Conservation (phyloP, 352 stramenopile genomes). For the Pythium angustatum region DNA sequence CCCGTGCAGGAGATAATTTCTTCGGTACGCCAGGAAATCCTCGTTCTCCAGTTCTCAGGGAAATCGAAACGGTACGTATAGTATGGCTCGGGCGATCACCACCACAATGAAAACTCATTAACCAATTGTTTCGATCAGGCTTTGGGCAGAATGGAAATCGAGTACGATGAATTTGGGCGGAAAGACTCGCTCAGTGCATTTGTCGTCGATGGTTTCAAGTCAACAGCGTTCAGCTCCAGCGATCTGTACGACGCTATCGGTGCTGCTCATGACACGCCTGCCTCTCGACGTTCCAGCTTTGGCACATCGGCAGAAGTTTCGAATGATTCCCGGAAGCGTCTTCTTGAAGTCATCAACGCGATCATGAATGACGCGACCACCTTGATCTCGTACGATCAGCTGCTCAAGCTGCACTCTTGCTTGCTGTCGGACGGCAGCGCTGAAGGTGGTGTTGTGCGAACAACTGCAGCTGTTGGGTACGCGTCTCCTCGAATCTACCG, state of each 20-base stretch:
- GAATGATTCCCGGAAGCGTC: conserved; percentile 35
- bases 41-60: conserved; percentile 59
- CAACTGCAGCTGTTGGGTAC: conserved; percentile 67
- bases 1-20: conserved; percentile 43
- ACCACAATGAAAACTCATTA: too few species aligned
- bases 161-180: conserved; percentile 62
- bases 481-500: conserved; percentile 79
- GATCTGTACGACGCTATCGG: conserved; percentile 79
- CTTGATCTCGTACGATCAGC: conserved; percentile 58
- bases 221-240: conserved; percentile 54
- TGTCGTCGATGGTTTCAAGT: conserved; percentile 37
- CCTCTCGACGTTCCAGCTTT: conserved; percentile 15
- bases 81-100: neutral
- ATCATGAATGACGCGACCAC: conserved; percentile 60
- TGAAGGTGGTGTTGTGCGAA: conserved; percentile 54
- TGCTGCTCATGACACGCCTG: conserved; percentile 46
- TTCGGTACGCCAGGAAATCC: conserved; percentile 52
- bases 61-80: conserved; percentile 52
- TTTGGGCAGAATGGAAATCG: conserved; percentile 39
- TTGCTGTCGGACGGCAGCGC: conserved; percentile 44
- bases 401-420: conserved; percentile 60
- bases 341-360: conserved; percentile 65
- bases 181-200: conserved; percentile 43
- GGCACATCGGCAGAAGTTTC: neutral
- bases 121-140: conserved; percentile 31